Conservation (phyloP, 2,329 filamentous ascomycete species). For the Podosphaera aphanis region DNA sequence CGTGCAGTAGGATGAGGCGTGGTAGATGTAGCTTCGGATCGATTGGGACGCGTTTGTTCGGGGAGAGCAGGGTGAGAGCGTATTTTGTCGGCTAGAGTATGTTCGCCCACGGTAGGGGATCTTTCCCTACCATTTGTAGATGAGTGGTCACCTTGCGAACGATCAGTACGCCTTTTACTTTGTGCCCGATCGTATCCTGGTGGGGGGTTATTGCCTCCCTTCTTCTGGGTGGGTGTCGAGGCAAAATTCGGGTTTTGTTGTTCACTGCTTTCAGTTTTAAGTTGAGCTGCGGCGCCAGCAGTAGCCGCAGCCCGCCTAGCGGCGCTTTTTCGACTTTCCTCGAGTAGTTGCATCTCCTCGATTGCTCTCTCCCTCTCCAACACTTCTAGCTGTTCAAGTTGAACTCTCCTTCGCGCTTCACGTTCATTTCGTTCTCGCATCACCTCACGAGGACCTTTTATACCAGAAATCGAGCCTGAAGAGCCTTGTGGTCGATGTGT, state of each 20-base stretch:
- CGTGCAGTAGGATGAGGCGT: constrained; percentile 17
- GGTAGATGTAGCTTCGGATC: constrained; percentile 7
- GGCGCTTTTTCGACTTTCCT: constrained; percentile 27
- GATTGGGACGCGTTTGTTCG: constrained; percentile 1
- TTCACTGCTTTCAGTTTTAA: constrained; percentile 7
- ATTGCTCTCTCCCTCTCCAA: constrained; percentile 25
- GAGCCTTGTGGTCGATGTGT: constrained; percentile 23
- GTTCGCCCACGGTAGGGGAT: constrained; percentile 11
- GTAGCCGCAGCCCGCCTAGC: constrained; percentile 36
- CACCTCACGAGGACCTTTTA: constrained; percentile 70
- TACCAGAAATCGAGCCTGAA: constrained; percentile 27
- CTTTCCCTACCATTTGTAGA: constrained; percentile 12
- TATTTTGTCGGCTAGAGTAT: constrained; percentile 9
- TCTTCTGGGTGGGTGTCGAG: no score
- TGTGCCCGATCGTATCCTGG: no score
- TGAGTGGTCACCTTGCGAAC: constrained; percentile 6
- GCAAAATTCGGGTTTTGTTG: neutral
- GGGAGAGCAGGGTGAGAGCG: constrained; percentile 5
- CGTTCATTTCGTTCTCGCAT: constrained; percentile 69
- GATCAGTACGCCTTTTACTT: no score
- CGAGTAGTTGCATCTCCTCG: constrained; percentile 28
- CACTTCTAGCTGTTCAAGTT: constrained; percentile 26
- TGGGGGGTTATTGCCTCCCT: no score
- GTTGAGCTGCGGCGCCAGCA: constrained; percentile 22
- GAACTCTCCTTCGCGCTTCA: constrained; percentile 40